Conservation (phyloP, 2,329 filamentous ascomycete genomes). For the Cercospora zeina region DNA sequence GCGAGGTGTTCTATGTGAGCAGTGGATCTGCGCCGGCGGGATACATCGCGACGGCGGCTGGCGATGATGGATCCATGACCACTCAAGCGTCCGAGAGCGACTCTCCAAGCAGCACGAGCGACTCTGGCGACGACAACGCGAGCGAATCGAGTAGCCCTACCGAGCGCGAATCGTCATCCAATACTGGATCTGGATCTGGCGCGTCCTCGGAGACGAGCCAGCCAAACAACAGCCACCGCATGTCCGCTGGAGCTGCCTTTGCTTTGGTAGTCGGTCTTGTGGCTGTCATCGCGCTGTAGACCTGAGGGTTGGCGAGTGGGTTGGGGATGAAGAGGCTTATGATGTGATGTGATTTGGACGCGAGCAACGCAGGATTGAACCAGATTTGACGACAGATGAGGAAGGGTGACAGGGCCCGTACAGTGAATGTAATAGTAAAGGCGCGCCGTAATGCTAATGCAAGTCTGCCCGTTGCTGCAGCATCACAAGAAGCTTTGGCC, state of each 20-base stretch:
- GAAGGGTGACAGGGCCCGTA: background rate
- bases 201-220: constrained; percentile 6
- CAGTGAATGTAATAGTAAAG: constrained; percentile 5
- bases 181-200: constrained; percentile 5
- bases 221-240: constrained; percentile 4
- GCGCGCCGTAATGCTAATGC: constrained; percentile 2
- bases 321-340: background rate
- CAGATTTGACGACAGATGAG: constrained; percentile 1
- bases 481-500: background rate
- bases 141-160: constrained; percentile 2
- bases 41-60: constrained; percentile 7
- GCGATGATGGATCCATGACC: background rate
- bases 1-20: constrained; percentile 18
- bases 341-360: background rate
- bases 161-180: background rate
- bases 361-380: background rate
- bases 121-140: background rate
- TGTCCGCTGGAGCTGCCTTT: constrained; percentile 10
- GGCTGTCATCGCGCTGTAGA: constrained; percentile 10
- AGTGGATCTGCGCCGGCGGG: constrained; percentile 13
- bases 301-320: background rate
- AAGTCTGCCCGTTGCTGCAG: background rate
- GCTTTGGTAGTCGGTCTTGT: constrained; percentile 7
- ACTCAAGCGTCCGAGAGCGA: constrained; percentile 1
- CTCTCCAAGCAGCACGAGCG: constrained; percentile 6